These are phyloP conservation scores for Fusarium fujikuroi DNA, from an alignment of 2,329 filamentous ascomycete genomes.

Conservation along the genomic window DNA sequence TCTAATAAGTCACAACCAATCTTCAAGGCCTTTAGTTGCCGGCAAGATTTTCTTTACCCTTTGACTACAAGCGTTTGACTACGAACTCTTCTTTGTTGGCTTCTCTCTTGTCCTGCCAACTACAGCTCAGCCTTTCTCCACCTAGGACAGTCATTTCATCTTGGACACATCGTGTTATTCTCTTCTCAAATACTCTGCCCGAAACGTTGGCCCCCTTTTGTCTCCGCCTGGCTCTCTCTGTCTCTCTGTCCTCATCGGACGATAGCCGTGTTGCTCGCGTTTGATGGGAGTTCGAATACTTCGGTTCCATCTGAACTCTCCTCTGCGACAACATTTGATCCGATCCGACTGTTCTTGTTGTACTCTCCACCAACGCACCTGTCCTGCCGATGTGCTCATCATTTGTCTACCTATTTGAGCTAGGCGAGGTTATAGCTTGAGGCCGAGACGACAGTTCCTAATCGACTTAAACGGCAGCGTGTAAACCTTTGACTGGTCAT, in stretches of 20 bases:
- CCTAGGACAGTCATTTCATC: conserved; percentile 1
- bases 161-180: conserved; percentile 17
- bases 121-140: neutral
- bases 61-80: neutral
- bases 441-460: conserved; percentile 2
- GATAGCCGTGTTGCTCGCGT: conserved; percentile 14
- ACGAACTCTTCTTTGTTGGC: conserved; percentile 7
- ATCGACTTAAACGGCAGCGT: conserved; percentile 1
- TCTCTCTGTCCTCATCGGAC: conserved; percentile 29
- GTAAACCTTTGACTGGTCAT: conserved; percentile 10
- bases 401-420: conserved; percentile 10
- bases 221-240: conserved; percentile 23
- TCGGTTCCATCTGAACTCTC: neutral
- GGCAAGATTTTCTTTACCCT: conserved; percentile 5
- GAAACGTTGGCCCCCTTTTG: conserved; percentile 30
- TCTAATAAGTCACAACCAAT: conserved; percentile 21
- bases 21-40: neutral
- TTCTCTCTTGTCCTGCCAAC: neutral
- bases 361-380: neutral
- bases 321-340: neutral
- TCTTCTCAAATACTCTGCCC: conserved; percentile 19
- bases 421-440: conserved; percentile 3
- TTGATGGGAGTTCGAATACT: conserved; percentile 18
- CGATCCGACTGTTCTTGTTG: neutral
- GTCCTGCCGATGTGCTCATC: neutral